Conservation (phyloP, 208 protist species). For the Trypanosoma melophagium region DNA sequence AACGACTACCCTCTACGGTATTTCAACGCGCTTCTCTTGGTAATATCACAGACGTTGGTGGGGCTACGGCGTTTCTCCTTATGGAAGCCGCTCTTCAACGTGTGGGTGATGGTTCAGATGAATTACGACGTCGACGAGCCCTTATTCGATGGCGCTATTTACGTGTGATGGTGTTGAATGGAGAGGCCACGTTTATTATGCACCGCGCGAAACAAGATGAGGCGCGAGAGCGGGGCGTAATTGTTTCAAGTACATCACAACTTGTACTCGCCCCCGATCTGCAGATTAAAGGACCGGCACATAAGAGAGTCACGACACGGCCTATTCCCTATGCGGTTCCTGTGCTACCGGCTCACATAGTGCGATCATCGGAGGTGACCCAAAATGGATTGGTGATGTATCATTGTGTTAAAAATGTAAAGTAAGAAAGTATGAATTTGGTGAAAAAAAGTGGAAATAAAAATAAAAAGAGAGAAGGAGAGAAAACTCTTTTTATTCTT, state of each 20-base stretch:
- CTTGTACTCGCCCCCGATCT: slow-evolving; percentile 75
- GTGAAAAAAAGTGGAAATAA: background rate
- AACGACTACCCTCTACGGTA: slow-evolving; percentile 46
- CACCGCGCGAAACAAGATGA: slow-evolving; percentile 61
- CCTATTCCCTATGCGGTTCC: slow-evolving; percentile 72
- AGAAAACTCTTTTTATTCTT: background rate
- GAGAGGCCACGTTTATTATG: slow-evolving; percentile 71
- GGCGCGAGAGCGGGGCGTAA: slow-evolving; percentile 46
- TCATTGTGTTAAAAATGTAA: slow-evolving; percentile 43
- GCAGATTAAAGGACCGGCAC: slow-evolving; percentile 43
- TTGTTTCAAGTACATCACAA: slow-evolving; percentile 53
- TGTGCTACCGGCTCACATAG: slow-evolving; percentile 6
- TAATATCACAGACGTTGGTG: slow-evolving; percentile 43
- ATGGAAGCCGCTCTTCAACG: slow-evolving; percentile 46
- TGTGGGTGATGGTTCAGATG: slow-evolving; percentile 35
- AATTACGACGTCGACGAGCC: slow-evolving; percentile 37
- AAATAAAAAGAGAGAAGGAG: too few species aligned
- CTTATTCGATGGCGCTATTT: slow-evolving; percentile 78
- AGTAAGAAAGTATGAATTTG: too few species aligned
- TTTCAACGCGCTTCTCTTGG: slow-evolving; percentile 33
- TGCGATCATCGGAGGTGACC: slow-evolving; percentile 55
- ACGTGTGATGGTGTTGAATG: slow-evolving; percentile 74
- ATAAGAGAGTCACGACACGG: slow-evolving; percentile 54
- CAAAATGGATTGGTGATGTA: slow-evolving; percentile 76
- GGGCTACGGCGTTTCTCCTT: slow-evolving; percentile 47